These are phyloP conservation scores for Phaffia australis DNA, from an alignment of 768 basidiomycete genomes.

Conservation along the genomic window DNA sequence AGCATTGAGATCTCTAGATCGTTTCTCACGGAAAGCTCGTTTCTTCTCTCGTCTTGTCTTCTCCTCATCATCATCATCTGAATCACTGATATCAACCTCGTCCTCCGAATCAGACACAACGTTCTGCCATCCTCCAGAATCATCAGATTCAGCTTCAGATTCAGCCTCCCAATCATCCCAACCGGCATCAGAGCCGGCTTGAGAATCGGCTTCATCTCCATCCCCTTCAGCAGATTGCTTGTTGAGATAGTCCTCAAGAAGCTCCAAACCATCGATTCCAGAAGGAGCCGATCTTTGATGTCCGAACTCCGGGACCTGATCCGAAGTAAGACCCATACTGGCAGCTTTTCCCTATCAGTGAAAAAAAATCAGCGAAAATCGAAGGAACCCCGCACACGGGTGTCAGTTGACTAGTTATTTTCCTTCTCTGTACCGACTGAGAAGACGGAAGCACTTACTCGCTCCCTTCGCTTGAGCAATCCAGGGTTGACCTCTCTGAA, in stretches of 20 bases:
- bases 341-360: slow-evolving; percentile 71
- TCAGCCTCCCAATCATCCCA: slow-evolving; percentile 26
- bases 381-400: background rate
- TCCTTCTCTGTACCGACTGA: background rate
- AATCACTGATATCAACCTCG: slow-evolving; percentile 25
- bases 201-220: background rate
- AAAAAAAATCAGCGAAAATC: background rate
- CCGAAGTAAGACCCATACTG: slow-evolving; percentile 55
- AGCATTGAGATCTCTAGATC: background rate
- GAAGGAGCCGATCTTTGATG: slow-evolving; percentile 61
- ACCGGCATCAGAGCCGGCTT: slow-evolving; percentile 8
- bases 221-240: slow-evolving; percentile 21
- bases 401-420: slow-evolving; percentile 13
- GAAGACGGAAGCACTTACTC: slow-evolving; percentile 45
- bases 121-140: slow-evolving; percentile 22
- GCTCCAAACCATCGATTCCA: slow-evolving; percentile 71
- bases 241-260: slow-evolving; percentile 25
- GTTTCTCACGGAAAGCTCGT: slow-evolving; percentile 18
- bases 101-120: slow-evolving; percentile 24
- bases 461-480: slow-evolving; percentile 75
- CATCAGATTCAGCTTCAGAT: slow-evolving; percentile 17
- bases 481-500: slow-evolving; percentile 95
- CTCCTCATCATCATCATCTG: slow-evolving; percentile 25
- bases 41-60: slow-evolving; percentile 23
- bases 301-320: slow-evolving; percentile 68